Conservation (phyloP, 305 asterid species). For the Solanum hybrid region DNA sequence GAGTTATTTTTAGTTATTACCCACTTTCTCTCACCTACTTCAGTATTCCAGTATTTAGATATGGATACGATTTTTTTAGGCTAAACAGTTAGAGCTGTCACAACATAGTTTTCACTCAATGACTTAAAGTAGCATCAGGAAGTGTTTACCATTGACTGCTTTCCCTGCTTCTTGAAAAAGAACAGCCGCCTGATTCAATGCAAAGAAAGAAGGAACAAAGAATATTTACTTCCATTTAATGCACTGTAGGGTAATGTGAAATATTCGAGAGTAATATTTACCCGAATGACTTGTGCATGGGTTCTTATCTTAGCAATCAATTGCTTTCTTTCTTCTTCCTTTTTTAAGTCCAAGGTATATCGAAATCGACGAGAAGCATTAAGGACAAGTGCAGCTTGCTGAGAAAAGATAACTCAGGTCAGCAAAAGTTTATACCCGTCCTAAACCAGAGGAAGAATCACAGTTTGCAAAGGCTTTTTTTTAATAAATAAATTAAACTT, state of each 20-base stretch:
- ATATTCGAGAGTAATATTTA: conserved; percentile 19
- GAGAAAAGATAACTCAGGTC: conserved; percentile 15
- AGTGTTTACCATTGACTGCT: conserved; percentile 33
- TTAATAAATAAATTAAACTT: background rate
- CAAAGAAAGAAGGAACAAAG: conserved; percentile 8
- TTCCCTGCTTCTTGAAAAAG: conserved; percentile 70
- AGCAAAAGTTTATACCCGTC: background rate
- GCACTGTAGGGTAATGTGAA: background rate
- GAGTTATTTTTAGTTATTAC: background rate
- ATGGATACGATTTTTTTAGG: background rate
- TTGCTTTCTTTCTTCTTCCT: conserved; percentile 80
- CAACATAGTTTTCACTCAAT: background rate
- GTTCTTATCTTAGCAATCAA: conserved; percentile 64
- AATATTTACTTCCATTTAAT: background rate
- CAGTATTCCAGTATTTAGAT: background rate
- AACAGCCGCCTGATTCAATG: conserved; percentile 65
- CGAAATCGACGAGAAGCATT: conserved; percentile 96
- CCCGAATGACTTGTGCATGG: conserved; percentile 97
- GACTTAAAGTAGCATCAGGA: background rate
- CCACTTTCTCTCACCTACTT: background rate
- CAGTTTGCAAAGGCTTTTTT: background rate
- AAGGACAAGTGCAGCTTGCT: conserved; percentile 95
- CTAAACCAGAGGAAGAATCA: background rate
- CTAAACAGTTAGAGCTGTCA: background rate
- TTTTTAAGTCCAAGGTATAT: conserved; percentile 85